These are phyloP conservation scores for Pelagophyceae sp. DNA, from an alignment of 352 stramenopile species.

Conservation along the genomic window DNA sequence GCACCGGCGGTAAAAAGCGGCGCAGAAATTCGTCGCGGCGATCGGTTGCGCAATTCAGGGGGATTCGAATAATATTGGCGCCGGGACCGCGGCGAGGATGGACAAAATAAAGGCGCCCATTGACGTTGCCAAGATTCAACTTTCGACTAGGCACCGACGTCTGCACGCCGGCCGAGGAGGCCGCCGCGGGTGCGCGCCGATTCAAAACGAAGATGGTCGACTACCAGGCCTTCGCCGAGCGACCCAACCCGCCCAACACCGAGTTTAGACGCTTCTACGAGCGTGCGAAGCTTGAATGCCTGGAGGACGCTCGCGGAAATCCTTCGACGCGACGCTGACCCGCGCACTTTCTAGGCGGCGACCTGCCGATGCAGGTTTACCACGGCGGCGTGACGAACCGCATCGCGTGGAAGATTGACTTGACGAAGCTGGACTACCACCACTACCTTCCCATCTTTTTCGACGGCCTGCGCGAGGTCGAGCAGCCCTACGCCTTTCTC, in stretches of 20 bases:
- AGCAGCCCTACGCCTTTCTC: constrained; percentile 90
- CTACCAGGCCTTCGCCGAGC: constrained; percentile 71
- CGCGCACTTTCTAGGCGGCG: constrained; percentile 81
- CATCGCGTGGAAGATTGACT: constrained; percentile 87
- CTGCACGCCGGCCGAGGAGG: not conserved
- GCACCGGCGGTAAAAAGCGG: constrained; percentile 67
- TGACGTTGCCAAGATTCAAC: no score
- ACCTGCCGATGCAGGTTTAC: constrained; percentile 91
- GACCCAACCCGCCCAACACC: constrained; percentile 83
- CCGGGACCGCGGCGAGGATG: no score
- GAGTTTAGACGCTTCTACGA: constrained; percentile 60
- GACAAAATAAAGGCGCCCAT: no score
- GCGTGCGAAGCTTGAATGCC: no score
- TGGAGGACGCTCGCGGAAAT: not conserved
- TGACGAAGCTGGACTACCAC: constrained; percentile 82
- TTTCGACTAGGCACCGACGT: constrained; percentile 49
- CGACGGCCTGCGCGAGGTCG: constrained; percentile 86
- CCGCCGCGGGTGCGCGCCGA: not conserved
- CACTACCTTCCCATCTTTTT: constrained; percentile 98
- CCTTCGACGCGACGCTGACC: constrained; percentile 43
- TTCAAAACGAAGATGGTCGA: constrained; percentile 36
- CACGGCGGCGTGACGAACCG: constrained; percentile 88
- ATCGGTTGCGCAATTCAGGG: no score
- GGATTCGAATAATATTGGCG: no score
- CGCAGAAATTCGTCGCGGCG: no score